Percentiles rank a stretch among this genome's conserved stretches.
Evolutionary conservation across 371 early-diverging fungal species (phyloP).

Genomic region (Mucor indicus): DNA sequence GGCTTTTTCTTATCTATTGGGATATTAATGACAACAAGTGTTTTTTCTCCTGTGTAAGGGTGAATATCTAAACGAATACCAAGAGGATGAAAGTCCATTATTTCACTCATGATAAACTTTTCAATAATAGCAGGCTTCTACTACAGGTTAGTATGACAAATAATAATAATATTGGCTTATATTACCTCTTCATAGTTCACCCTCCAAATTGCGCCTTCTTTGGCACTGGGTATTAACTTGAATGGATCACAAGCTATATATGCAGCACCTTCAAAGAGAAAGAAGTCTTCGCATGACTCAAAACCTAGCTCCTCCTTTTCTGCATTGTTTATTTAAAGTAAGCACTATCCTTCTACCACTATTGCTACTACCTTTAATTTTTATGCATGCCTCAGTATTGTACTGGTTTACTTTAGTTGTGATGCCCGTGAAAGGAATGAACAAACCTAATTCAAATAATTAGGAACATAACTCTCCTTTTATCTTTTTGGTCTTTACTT

Average conservation of each 20-base stretch:
- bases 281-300: constrained; percentile 30
- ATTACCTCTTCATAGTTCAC: constrained; percentile 23
- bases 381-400: constrained; percentile 16
- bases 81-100: constrained; percentile 18
- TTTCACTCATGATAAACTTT: constrained; percentile 5
- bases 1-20: constrained; percentile 5
- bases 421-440: background rate
- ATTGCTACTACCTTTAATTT: constrained; percentile 21
- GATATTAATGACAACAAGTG: constrained; percentile 21
- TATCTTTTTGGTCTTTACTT: too few relatives aligned
- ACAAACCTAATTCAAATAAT: constrained; percentile 4
- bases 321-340: too few relatives aligned
- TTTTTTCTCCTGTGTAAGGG: constrained; percentile 1
- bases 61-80: constrained; percentile 20
- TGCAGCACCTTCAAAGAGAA: constrained; percentile 21
- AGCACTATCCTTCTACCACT: too few relatives aligned
- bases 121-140: constrained; percentile 12
- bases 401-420: too few relatives aligned
- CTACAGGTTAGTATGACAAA: too few relatives aligned
- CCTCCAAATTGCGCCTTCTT: constrained; percentile 26
- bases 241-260: constrained; percentile 35
- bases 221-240: constrained; percentile 3
- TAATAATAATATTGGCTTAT: too few relatives aligned
- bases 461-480: background rate
- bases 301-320: too few relatives aligned